Evolutionary conservation across 257 asterid genomes (phyloP), one percentile per base, ranked within the genome.

Genomic region (Linaria vulgaris): DNA sequence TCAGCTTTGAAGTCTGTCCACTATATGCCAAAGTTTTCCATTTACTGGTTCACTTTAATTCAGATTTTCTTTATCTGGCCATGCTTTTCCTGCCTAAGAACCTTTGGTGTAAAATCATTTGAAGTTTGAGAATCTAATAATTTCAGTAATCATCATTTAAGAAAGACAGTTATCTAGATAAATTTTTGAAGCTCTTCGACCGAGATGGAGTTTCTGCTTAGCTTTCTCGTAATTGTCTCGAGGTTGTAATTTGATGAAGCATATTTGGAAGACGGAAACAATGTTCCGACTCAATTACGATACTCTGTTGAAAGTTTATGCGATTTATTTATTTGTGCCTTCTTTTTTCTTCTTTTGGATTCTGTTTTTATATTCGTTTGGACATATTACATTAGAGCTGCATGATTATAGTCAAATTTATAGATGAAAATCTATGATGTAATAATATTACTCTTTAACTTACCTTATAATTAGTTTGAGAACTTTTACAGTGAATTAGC

Each of bases 401-500:
- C 50, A 38, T 48, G 54, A 45, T 44, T n/a, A 14, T 53, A 23
- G 11, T 20, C 7, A 41, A 16, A 24, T 16, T 15, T 48, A 49
- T 67, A 34, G 64, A n/a, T 51, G 27, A 60, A 50, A 47, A 47
- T 44, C 38, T 31, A 21, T 38, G 13, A 41, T 25, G 10, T 41
- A 1, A 34, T 58, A 31, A 37, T 15, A 34, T 21, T 64, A 50
- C 61, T 55, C 62, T 31, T 52, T 53, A 20, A 53, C 52, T 66
- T 54, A 56, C 37, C 10, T 20, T 30, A 55, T 39, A 9, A 19
- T 69, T 54, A 52, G 52, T 22, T 19, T 13, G 20, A 44, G 58
- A 49, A 55, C 13, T 12, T 7, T 58, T 41, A 22, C 25, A 54
- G 61, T 56, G 66, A 55, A 38, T 49, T 68, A 30, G 47, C 43